A percentile compares a stretch with the other conserved stretches of the same genome.
Evolutionary conservation across 2,329 filamentous ascomycete species (phyloP).

Genomic region (Erysiphe pulchra): DNA sequence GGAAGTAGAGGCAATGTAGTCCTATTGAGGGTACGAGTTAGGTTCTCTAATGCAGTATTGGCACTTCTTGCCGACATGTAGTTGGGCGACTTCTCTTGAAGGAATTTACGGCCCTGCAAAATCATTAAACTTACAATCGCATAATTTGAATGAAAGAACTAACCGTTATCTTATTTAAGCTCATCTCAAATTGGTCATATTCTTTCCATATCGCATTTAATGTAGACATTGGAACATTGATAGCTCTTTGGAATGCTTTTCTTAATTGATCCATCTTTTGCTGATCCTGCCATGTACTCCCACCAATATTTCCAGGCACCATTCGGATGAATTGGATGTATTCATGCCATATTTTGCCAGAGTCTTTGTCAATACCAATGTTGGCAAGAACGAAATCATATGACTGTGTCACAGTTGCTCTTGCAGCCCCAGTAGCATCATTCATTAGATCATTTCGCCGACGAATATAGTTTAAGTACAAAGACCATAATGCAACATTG

Average conservation of each 20-base stretch:
- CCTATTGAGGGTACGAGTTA: slow-evolving; percentile 50
- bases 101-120: slow-evolving; percentile 64
- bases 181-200: slow-evolving; percentile 90
- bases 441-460: slow-evolving; percentile 67
- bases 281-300: slow-evolving; percentile 79
- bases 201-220: slow-evolving; percentile 85
- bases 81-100: slow-evolving; percentile 73
- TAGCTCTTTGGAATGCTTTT: slow-evolving; percentile 77
- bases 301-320: slow-evolving; percentile 64
- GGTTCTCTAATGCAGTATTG: slow-evolving; percentile 72
- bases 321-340: slow-evolving; percentile 85
- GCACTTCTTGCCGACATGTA: slow-evolving; percentile 94
- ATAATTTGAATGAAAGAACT: slow-evolving; percentile 10
- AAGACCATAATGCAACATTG: slow-evolving; percentile 70
- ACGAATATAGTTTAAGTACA: slow-evolving; percentile 87
- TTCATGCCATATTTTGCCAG: slow-evolving; percentile 75
- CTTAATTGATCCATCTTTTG: slow-evolving; percentile 92
- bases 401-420: slow-evolving; percentile 55
- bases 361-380: slow-evolving; percentile 76
- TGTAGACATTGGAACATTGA: slow-evolving; percentile 61
- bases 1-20: slow-evolving; percentile 60
- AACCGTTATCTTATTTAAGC: slow-evolving; percentile 76
- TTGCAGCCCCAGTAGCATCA: slow-evolving; percentile 51
- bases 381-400: slow-evolving; percentile 84
- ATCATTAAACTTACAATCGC: not conserved